Conservation (phyloP, 805 yeast genomes). For the Candida dajiaensis region DNA sequence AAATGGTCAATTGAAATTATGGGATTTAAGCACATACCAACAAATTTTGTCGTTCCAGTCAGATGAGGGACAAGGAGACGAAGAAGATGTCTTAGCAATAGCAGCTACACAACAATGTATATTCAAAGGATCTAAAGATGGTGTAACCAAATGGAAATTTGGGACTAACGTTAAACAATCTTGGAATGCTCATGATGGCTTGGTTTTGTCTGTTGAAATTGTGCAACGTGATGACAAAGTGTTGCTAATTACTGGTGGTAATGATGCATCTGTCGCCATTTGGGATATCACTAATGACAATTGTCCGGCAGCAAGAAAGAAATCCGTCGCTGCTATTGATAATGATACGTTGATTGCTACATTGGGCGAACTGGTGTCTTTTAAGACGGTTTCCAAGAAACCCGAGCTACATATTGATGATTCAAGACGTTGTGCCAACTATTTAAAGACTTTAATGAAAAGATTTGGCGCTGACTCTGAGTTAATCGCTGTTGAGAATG, state of each 20-base stretch:
- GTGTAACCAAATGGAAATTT: conserved; percentile 47
- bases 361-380: conserved; percentile 57
- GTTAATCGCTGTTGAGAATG: conserved; percentile 65
- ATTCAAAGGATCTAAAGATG: conserved; percentile 48
- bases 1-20: conserved; percentile 68
- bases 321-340: conserved; percentile 28
- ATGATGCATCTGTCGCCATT: conserved; percentile 58
- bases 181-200: conserved; percentile 51
- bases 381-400: conserved; percentile 69
- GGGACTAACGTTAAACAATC: conserved; percentile 36
- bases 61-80: conserved; percentile 27
- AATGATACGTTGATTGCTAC: conserved; percentile 62
- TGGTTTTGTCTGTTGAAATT: conserved; percentile 51
- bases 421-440: conserved; percentile 82
- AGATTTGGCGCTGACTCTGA: conserved; percentile 67
- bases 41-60: conserved; percentile 39
- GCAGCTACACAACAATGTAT: conserved; percentile 51
- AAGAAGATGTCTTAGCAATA: conserved; percentile 52
- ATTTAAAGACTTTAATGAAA: conserved; percentile 53
- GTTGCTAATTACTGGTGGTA: conserved; percentile 62
- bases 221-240: conserved; percentile 35
- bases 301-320: conserved; percentile 8
- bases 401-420: conserved; percentile 69
- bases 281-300: conserved; percentile 50
- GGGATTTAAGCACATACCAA: conserved; percentile 86